Base-by-base conservation (phyloP, 257 asterid genomes). In the Cordia subcordata region DNA sequence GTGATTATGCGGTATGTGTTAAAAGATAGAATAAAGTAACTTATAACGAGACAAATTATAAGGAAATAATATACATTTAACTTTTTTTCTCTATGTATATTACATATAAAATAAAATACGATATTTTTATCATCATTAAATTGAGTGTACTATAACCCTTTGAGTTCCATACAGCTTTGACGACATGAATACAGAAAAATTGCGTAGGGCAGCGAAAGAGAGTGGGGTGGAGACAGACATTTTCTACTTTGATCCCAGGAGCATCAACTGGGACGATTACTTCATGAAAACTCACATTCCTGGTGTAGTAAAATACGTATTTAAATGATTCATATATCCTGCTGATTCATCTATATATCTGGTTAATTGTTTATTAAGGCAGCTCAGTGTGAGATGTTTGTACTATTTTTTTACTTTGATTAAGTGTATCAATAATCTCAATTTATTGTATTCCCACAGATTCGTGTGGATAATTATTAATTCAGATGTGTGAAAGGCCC, bases 201-300 rank as follows among this genome's bases (percentile, higher is more conserved):
- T 90, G 23, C 79, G 88, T 23, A 68, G 56, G 14, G 82, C 77
- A 2, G 75, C 80, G 33, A 60, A 65, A 64, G 83, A 69, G 55
- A 66, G 70, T 53, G 79, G 58, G 1, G 61, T 5, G 0, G 91
- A 85, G 58, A 60, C 32, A 10, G 56, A 49, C n/a, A 67, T 64
- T 53, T 90, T 87, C 72, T 76, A 73, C 67, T 90, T 87, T 62
- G 96, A 90, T 67, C 90, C 95, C 8, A 85, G 78, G 72, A 58
- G 39, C 51, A 78, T 90, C 3, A 67, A 76, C 50, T 90, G 96
- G 97, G 91, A 79, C 20, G 97, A 90, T 37, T 86, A 90, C 67
- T 79, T 82, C 82, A 53, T 70, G 79, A 81, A 72, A 20, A 77
- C 52, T 19, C 96, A 90, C 72, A 35, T 86, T 35, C 97, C 97